Percentiles rank a stretch among this genome's conserved stretches.
These are phyloP conservation scores for Lodderomyces metapsilosis DNA, from an alignment of 1,139 yeast species.

Conservation along the genomic window DNA sequence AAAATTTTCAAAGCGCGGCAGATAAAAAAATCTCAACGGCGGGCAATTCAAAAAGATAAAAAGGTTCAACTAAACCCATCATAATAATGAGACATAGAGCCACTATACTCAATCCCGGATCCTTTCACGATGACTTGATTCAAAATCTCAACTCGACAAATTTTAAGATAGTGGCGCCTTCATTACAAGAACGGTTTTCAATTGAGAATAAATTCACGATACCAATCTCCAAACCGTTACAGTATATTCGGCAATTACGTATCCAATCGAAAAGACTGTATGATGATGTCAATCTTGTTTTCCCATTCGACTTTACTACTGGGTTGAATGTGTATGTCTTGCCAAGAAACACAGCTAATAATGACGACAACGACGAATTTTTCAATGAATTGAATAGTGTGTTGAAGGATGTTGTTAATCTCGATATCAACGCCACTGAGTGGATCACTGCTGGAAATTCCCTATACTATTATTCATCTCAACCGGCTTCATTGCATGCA, in stretches of 20 bases:
- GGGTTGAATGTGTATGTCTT: slow-evolving; percentile 29
- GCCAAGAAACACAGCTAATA: slow-evolving; percentile 18
- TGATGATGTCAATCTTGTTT: slow-evolving; percentile 15
- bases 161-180: slow-evolving; percentile 15
- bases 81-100: slow-evolving; percentile 32
- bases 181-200: slow-evolving; percentile 13
- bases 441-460: slow-evolving; percentile 25
- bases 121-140: slow-evolving; percentile 27
- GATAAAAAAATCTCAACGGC: too few species aligned
- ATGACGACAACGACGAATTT: slow-evolving; percentile 19
- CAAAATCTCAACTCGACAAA: slow-evolving; percentile 16
- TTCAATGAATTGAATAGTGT: slow-evolving; percentile 20
- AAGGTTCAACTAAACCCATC: too few species aligned
- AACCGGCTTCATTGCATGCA: slow-evolving; percentile 3
- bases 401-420: slow-evolving; percentile 18
- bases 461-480: slow-evolving; percentile 18
- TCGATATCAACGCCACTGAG: slow-evolving; percentile 14
- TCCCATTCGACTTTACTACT: slow-evolving; percentile 22
- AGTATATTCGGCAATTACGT: slow-evolving; percentile 21
- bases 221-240: slow-evolving; percentile 7
- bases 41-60: too few species aligned
- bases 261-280: slow-evolving; percentile 19
- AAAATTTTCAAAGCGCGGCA: too few species aligned
- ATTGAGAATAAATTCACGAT: slow-evolving; percentile 23
- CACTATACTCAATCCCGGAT: slow-evolving; percentile 31